A percentile compares a stretch with the other conserved stretches of the same genome.
Conservation (phyloP, 1,139 yeast genomes). For the Debaryomyces coudertii region DNA sequence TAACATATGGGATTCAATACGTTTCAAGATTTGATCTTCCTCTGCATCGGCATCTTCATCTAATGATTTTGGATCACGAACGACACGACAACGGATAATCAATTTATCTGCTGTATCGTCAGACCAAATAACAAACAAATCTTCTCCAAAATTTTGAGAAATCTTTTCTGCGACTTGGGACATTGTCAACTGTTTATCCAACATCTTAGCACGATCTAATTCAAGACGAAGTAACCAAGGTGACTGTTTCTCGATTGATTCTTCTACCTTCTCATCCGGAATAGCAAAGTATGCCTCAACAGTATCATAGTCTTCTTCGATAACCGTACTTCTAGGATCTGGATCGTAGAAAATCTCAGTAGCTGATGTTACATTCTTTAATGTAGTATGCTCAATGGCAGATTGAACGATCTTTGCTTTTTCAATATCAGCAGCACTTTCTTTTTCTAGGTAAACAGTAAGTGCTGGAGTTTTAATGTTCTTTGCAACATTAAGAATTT, state of each 20-base stretch:
- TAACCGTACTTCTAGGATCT: conserved; percentile 93
- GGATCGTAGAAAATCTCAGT: conserved; percentile 98
- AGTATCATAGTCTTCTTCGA: conserved; percentile 95
- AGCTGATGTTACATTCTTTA: conserved; percentile 94
- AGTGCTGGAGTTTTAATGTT: conserved; percentile 98
- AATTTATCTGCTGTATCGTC: conserved; percentile 98
- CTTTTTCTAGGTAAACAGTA: conserved; percentile 84
- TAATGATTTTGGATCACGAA: conserved; percentile 90
- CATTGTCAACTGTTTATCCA: conserved; percentile 97
- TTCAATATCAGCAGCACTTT: conserved; percentile 84
- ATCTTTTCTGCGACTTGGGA: conserved; percentile 97
- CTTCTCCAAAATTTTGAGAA: conserved; percentile 90
- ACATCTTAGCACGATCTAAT: conserved; percentile 97
- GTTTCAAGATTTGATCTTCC: conserved; percentile 94
- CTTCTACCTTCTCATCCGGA: conserved; percentile 97
- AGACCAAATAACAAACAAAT: conserved; percentile 96
- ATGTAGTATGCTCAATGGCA: conserved; percentile 93
- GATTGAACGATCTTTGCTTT: conserved; percentile 94
- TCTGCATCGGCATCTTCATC: conserved; percentile 96
- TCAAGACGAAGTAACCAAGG: conserved; percentile 98
- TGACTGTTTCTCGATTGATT: conserved; percentile 88
- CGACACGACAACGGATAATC: conserved; percentile 97
- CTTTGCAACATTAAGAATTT: conserved; percentile 97
- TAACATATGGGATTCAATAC: conserved; percentile 95
- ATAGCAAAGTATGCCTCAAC: conserved; percentile 96